phyloP scores from a whole-genome alignment of 1,284 basidiomycete species.

The Cutaneotrichosporon cavernicola region DNA sequence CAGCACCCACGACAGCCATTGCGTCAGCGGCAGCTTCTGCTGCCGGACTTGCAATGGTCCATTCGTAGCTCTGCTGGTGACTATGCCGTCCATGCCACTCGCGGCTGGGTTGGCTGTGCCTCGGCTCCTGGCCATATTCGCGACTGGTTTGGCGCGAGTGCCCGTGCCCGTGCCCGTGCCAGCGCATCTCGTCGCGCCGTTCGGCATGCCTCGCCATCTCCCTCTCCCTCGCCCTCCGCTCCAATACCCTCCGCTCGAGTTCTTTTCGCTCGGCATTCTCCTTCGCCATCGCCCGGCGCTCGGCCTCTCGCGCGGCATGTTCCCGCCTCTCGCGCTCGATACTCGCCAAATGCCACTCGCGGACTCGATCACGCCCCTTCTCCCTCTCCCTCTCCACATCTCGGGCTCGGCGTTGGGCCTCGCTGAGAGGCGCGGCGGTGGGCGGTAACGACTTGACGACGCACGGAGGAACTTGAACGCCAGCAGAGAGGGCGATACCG shows the following conservation, averaged over 20 bases:
- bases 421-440: background rate
- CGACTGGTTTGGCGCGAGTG: too few relatives aligned
- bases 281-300: background rate
- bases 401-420: background rate
- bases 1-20: background rate
- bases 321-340: slow-evolving; percentile 4
- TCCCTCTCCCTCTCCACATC: background rate
- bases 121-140: too few relatives aligned
- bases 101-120: too few relatives aligned
- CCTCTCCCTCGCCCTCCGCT: background rate
- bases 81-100: background rate
- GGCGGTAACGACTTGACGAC: background rate
- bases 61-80: background rate
- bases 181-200: background rate
- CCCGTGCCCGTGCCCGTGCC: background rate
- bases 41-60: background rate
- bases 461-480: background rate
- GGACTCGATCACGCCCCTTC: slow-evolving; percentile 4
- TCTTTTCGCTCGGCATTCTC: background rate
- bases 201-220: background rate
- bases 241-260: background rate
- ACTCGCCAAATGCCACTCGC: slow-evolving; percentile 2
- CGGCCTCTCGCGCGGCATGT: background rate
- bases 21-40: background rate
- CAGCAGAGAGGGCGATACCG: background rate